Conservation (phyloP, 2,329 filamentous ascomycete species). For the Calycina herbarum region DNA sequence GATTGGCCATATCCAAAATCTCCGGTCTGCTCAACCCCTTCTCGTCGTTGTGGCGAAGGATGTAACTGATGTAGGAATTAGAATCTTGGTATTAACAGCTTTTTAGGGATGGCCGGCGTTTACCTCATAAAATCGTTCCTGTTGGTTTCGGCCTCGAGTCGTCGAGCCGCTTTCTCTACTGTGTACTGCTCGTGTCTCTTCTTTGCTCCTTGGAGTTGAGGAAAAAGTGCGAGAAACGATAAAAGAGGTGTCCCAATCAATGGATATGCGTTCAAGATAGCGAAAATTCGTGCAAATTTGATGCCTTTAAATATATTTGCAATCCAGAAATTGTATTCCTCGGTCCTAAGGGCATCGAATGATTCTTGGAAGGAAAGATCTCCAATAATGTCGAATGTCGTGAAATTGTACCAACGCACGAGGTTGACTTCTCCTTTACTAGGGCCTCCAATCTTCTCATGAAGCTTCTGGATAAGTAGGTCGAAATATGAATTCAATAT, state of each 20-base stretch:
- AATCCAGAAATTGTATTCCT: constrained; percentile 33
- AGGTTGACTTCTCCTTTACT: constrained; percentile 10
- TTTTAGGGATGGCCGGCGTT: not conserved
- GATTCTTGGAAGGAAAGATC: constrained; percentile 46
- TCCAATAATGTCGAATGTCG: constrained; percentile 34
- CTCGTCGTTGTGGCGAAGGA: constrained; percentile 11
- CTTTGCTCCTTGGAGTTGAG: constrained; percentile 13
- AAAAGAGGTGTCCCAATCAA: constrained; percentile 15
- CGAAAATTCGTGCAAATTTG: constrained; percentile 21
- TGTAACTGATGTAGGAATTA: constrained; percentile 5
- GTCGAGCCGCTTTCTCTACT: constrained; percentile 17
- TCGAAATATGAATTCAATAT: constrained; percentile 21
- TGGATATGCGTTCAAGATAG: constrained; percentile 19
- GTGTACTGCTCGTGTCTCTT: constrained; percentile 25
- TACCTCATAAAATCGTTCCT: constrained; percentile 40
- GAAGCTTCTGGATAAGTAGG: constrained; percentile 10
- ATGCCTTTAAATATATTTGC: constrained; percentile 30
- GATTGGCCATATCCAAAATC: not conserved
- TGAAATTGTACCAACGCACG: constrained; percentile 18
- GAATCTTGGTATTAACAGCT: not conserved
- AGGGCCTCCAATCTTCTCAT: constrained; percentile 5
- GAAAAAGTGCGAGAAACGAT: constrained; percentile 11
- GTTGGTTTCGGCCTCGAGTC: constrained; percentile 21
- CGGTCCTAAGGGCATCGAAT: constrained; percentile 38
- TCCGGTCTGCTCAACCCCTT: constrained; percentile 14